A percentile compares a stretch with the other conserved stretches of the same genome.
Conservation (phyloP, 352 stramenopile species). For the Globisporangium yorkense region DNA sequence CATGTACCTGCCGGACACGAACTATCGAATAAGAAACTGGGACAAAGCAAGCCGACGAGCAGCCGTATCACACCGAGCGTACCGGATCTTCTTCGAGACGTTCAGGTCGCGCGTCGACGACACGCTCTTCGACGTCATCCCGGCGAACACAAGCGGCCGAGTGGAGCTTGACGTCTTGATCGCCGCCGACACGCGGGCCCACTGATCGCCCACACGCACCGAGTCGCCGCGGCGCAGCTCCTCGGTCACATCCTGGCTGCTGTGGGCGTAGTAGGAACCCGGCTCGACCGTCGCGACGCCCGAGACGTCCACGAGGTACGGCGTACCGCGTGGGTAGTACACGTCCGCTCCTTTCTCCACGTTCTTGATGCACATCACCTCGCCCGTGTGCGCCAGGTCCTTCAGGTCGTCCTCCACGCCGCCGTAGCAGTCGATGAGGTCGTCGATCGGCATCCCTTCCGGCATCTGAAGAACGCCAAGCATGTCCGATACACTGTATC, state of each 20-base stretch:
- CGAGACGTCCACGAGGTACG: conserved; percentile 73
- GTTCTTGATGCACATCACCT: conserved; percentile 86
- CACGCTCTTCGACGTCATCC: conserved; percentile 69
- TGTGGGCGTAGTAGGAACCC: conserved; percentile 61
- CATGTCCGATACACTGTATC: no score
- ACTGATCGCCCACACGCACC: conserved; percentile 71
- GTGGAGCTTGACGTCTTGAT: conserved; percentile 69
- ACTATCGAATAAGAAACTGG: no score
- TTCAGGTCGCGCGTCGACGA: conserved; percentile 76
- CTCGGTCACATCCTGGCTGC: conserved; percentile 53
- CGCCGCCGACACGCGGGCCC: conserved; percentile 74
- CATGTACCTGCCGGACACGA: conserved; percentile 36
- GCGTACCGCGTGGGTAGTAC: conserved; percentile 59
- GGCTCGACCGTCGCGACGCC: conserved; percentile 66
- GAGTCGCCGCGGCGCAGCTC: conserved; percentile 76
- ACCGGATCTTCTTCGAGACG: conserved; percentile 72
- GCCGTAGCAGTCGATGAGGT: conserved; percentile 80
- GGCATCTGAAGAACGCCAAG: conserved; percentile 36
- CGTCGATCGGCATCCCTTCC: conserved; percentile 76
- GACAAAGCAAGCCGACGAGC: conserved; percentile 4
- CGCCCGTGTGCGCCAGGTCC: conserved; percentile 59
- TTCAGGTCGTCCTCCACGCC: conserved; percentile 74
- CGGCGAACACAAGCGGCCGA: conserved; percentile 57
- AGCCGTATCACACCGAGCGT: neutral
- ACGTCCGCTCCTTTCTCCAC: conserved; percentile 70